Evolutionary conservation across 805 yeast genomes (phyloP).

Genomic region (Saturnispora sekii): DNA sequence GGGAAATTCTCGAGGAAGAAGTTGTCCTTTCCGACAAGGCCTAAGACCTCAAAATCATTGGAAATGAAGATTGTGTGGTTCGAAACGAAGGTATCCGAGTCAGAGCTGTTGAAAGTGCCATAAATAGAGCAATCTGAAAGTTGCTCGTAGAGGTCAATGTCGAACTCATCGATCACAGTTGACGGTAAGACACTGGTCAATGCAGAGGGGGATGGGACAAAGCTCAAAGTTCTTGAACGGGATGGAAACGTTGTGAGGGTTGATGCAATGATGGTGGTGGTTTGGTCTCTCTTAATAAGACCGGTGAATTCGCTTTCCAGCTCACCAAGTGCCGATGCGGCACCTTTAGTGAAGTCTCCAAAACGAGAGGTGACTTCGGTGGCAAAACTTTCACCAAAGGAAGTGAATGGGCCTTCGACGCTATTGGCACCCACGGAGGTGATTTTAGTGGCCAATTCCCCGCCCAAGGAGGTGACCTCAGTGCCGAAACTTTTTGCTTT

Average conservation of each 20-base stretch:
- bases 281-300: conserved; percentile 4
- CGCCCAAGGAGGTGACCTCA: conserved; percentile 5
- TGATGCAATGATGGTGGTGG: not conserved
- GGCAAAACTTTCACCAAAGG: conserved; percentile 1
- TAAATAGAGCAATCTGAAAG: conserved; percentile 10
- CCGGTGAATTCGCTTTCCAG: not conserved
- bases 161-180: not conserved
- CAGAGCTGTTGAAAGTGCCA: conserved; percentile 10
- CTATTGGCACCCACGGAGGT: conserved; percentile 5
- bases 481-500: conserved; percentile 8
- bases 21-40: conserved; percentile 11
- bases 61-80: conserved; percentile 4
- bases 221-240: not conserved
- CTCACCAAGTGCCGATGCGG: conserved; percentile 4
- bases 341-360: conserved; percentile 4
- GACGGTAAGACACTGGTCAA: not conserved
- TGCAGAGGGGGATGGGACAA: not conserved
- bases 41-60: conserved; percentile 7
- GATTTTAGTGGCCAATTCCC: conserved; percentile 6
- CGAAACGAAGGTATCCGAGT: conserved; percentile 7
- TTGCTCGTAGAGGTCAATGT: not conserved
- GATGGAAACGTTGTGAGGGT: conserved; percentile 4
- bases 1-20: not conserved
- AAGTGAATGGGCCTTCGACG: conserved; percentile 1
- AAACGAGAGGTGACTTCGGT: conserved; percentile 3